These are phyloP conservation scores for Malassezia brasiliensis DNA, from an alignment of 1,284 basidiomycete genomes.

Conservation along the genomic window DNA sequence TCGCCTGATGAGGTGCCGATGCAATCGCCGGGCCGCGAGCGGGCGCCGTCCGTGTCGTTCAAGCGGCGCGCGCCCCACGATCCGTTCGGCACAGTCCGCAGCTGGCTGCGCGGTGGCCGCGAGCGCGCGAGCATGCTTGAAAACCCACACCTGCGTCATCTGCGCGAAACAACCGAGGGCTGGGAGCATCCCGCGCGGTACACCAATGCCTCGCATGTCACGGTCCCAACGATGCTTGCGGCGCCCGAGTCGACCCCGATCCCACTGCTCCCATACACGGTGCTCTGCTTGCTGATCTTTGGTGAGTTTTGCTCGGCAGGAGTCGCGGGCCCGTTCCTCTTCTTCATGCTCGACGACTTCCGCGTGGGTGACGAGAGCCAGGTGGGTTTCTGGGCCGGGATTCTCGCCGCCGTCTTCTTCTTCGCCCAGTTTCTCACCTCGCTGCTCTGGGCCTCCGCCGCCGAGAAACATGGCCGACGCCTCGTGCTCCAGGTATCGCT, in stretches of 20 bases:
- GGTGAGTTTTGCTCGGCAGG: conserved; percentile 64
- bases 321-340: conserved; percentile 46
- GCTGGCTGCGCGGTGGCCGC: neutral
- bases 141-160: conserved; percentile 2
- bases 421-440: conserved; percentile 65
- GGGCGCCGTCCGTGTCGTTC: conserved; percentile 6
- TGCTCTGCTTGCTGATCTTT: conserved; percentile 44
- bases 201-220: conserved; percentile 8
- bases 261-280: conserved; percentile 41
- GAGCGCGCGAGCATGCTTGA: neutral
- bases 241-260: conserved; percentile 31
- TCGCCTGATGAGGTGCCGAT: neutral
- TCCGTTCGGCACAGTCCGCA: neutral
- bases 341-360: conserved; percentile 46
- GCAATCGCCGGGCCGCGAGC: neutral
- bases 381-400: conserved; percentile 47
- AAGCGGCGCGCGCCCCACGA: conserved; percentile 4
- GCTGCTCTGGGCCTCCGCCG: conserved; percentile 81
- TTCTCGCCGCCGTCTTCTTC: conserved; percentile 47
- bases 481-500: conserved; percentile 75
- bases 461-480: conserved; percentile 78
- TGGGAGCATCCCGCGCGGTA: conserved; percentile 17
- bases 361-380: conserved; percentile 39
- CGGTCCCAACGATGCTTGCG: conserved; percentile 22
- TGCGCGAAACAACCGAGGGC: conserved; percentile 7